A percentile compares a stretch with the other conserved stretches of the same genome.
phyloP scores from a whole-genome alignment of 1,284 basidiomycete species.

The Puccinia hordei region DNA sequence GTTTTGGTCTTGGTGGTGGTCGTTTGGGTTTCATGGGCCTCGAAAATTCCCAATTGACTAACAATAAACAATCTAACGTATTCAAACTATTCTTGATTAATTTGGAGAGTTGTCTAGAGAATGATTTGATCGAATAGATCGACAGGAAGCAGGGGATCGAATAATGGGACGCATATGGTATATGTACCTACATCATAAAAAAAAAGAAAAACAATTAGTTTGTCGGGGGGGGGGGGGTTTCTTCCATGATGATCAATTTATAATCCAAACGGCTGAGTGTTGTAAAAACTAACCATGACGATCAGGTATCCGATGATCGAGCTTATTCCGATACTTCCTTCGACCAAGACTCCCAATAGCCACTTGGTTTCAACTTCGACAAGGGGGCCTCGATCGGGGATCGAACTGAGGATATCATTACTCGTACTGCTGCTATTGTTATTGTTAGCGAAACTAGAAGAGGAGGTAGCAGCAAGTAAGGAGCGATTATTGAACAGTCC shows the following conservation, averaged over 20 bases:
- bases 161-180: conserved; percentile 43
- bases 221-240: neutral
- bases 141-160: conserved; percentile 36
- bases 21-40: too few relatives aligned
- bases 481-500: too few relatives aligned
- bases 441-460: too few relatives aligned
- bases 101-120: neutral
- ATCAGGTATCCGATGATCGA: conserved; percentile 34
- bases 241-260: too few relatives aligned
- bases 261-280: too few relatives aligned
- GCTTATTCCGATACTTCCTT: conserved; percentile 26
- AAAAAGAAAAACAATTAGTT: conserved; percentile 17
- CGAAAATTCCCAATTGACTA: conserved; percentile 24
- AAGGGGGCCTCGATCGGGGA: too few relatives aligned
- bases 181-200: conserved; percentile 40
- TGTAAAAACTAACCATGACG: too few relatives aligned
- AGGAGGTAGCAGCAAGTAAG: too few relatives aligned
- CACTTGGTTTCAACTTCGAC: conserved; percentile 48
- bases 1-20: neutral
- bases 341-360: conserved; percentile 39
- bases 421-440: too few relatives aligned
- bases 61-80: conserved; percentile 36
- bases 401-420: too few relatives aligned
- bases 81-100: conserved; percentile 16
- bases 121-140: conserved; percentile 36